These are phyloP conservation scores for Pythium phragmitis DNA, from an alignment of 352 stramenopile genomes.

Conservation along the genomic window DNA sequence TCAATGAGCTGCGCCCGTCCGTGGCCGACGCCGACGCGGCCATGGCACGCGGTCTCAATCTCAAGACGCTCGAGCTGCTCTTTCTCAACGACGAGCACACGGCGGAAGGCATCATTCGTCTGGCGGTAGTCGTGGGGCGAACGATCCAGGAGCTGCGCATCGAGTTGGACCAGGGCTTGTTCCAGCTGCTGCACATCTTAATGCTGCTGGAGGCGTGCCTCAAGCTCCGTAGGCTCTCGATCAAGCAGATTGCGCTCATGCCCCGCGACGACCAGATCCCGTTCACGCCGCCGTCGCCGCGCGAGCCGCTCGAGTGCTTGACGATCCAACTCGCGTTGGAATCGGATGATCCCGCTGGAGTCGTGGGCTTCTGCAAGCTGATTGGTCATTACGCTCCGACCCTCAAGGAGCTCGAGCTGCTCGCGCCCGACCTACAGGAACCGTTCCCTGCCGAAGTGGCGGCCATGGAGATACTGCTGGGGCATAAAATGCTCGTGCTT, in stretches of 20 bases:
- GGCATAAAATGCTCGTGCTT: not conserved
- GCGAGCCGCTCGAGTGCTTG: not conserved
- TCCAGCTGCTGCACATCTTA: not conserved
- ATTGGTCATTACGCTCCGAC: not conserved
- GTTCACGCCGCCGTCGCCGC: not conserved
- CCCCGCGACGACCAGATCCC: not conserved
- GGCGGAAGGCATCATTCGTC: not conserved
- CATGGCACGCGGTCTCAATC: not conserved
- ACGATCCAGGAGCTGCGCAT: not conserved
- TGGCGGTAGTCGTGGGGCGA: not conserved
- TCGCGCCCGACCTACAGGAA: not conserved
- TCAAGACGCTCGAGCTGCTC: not conserved
- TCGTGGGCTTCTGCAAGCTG: not conserved
- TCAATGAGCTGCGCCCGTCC: not conserved
- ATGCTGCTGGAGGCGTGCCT: constrained; percentile 1
- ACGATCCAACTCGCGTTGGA: not conserved
- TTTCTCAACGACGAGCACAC: not conserved
- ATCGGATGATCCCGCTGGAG: not conserved
- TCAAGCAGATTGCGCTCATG: constrained; percentile 4
- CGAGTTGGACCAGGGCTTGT: not conserved
- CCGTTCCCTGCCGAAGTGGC: not conserved
- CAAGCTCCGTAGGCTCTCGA: not conserved
- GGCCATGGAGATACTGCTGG: not conserved
- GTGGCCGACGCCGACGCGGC: not conserved
- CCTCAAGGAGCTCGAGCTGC: not conserved